phyloP scores from a whole-genome alignment of 192 early-diverging fungal species.

The Linnemannia exigua region DNA sequence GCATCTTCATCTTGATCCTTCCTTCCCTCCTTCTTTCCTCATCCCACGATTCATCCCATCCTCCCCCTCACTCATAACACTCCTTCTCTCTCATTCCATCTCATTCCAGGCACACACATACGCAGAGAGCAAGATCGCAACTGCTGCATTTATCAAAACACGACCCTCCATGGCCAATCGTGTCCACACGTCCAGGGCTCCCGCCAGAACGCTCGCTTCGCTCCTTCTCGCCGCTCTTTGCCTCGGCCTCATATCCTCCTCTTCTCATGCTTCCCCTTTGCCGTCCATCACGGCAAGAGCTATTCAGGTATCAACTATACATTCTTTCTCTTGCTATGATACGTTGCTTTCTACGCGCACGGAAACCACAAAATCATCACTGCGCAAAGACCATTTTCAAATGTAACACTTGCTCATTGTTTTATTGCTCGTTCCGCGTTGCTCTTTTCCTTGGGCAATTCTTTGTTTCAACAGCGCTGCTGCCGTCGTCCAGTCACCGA shows the following conservation, averaged over 20 bases:
- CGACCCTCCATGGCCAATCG: not conserved
- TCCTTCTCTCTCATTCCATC: not conserved
- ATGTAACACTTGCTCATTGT: not conserved
- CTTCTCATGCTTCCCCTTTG: not conserved
- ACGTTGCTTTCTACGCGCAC: too few relatives aligned
- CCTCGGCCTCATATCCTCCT: constrained; percentile 2
- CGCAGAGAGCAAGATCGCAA: too few relatives aligned
- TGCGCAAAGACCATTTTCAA: not conserved
- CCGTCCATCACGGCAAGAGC: not conserved
- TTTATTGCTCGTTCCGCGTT: not conserved
- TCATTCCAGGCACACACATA: not conserved
- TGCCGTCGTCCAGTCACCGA: too few relatives aligned
- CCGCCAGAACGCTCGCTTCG: not conserved
- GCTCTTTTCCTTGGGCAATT: too few relatives aligned
- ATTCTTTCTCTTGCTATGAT: too few relatives aligned
- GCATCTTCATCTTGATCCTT: not conserved
- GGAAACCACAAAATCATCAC: too few relatives aligned
- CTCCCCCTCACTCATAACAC: not conserved
- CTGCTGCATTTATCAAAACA: not conserved
- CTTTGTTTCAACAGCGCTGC: too few relatives aligned
- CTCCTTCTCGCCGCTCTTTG: not conserved
- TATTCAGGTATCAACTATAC: not conserved
- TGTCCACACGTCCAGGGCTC: not conserved
- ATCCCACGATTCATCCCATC: not conserved
- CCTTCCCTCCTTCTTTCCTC: not conserved